These are phyloP conservation scores for Plantago rigida DNA, from an alignment of 305 asterid species.

Conservation along the genomic window DNA sequence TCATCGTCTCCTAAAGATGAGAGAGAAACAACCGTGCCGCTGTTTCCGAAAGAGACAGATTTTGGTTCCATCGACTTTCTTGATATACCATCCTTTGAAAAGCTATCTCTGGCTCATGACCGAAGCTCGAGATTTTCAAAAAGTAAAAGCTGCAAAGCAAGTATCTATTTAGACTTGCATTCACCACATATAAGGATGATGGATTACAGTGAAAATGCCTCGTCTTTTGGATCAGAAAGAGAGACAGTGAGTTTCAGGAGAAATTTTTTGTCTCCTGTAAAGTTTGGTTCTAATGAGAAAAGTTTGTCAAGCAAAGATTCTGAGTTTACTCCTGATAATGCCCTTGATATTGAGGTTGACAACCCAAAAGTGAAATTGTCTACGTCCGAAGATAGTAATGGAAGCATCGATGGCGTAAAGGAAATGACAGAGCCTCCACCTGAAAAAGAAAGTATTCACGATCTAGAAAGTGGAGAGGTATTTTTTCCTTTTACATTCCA, in stretches of 20 bases:
- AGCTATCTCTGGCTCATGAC: slow-evolving; percentile 34
- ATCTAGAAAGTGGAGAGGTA: slow-evolving; percentile 40
- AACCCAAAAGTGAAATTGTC: slow-evolving; percentile 32
- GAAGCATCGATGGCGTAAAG: slow-evolving; percentile 23
- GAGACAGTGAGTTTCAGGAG: slow-evolving; percentile 34
- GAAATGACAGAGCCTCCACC: slow-evolving; percentile 32
- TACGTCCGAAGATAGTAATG: slow-evolving; percentile 22
- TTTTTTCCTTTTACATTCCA: background rate
- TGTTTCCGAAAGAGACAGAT: slow-evolving; percentile 32
- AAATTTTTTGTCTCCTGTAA: slow-evolving; percentile 34
- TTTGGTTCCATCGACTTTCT: slow-evolving; percentile 32
- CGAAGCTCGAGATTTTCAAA: slow-evolving; percentile 42
- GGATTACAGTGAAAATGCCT: slow-evolving; percentile 38
- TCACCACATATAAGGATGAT: slow-evolving; percentile 40
- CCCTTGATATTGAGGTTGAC: slow-evolving; percentile 45
- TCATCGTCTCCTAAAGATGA: slow-evolving; percentile 23
- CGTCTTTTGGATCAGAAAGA: slow-evolving; percentile 42
- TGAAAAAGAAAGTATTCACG: slow-evolving; percentile 29
- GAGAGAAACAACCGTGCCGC: slow-evolving; percentile 15
- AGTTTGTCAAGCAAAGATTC: slow-evolving; percentile 40
- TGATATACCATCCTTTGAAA: slow-evolving; percentile 31
- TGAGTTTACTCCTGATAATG: slow-evolving; percentile 38
- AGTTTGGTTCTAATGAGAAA: slow-evolving; percentile 31
- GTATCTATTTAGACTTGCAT: slow-evolving; percentile 31
- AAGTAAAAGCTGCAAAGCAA: slow-evolving; percentile 73